These are phyloP conservation scores for Penicillium psychrofluorescens DNA, from an alignment of 495 filamentous ascomycete species.

Conservation along the genomic window DNA sequence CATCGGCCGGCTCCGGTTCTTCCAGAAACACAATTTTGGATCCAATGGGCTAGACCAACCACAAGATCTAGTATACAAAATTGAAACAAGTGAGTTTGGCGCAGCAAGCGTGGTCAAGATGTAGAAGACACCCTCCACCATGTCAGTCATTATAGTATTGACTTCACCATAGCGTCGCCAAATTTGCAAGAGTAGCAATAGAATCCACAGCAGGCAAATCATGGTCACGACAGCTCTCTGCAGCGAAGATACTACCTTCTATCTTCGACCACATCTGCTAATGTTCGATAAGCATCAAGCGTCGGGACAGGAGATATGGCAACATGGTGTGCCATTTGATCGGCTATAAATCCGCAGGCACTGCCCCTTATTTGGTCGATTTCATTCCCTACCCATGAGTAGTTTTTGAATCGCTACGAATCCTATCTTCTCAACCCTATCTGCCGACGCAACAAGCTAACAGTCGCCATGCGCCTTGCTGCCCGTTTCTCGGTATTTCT, in stretches of 20 bases:
- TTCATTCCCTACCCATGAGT: neutral
- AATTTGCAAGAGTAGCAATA: too few species aligned
- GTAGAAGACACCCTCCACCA: too few species aligned
- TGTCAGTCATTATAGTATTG: too few species aligned
- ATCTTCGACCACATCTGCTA: neutral
- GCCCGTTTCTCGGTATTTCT: conserved; percentile 21
- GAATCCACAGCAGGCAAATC: too few species aligned
- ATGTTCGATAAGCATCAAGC: neutral
- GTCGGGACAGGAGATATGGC: neutral
- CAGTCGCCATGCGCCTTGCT: conserved; percentile 11
- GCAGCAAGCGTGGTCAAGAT: too few species aligned
- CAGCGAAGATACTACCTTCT: conserved; percentile 3
- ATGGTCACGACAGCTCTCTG: neutral
- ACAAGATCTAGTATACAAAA: too few species aligned
- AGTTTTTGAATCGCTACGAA: neutral
- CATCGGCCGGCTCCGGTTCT: too few species aligned
- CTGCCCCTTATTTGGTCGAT: too few species aligned
- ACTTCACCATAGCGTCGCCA: too few species aligned
- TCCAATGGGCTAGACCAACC: too few species aligned
- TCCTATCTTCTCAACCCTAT: neutral
- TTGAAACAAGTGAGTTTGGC: too few species aligned
- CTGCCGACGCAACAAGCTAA: neutral
- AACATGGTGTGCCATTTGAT: neutral
- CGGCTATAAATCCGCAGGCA: neutral
- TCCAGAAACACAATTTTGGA: too few species aligned